Evolutionary conservation across 108 stramenopile genomes (phyloP).

Genomic region (Discostella stelligeroides): DNA sequence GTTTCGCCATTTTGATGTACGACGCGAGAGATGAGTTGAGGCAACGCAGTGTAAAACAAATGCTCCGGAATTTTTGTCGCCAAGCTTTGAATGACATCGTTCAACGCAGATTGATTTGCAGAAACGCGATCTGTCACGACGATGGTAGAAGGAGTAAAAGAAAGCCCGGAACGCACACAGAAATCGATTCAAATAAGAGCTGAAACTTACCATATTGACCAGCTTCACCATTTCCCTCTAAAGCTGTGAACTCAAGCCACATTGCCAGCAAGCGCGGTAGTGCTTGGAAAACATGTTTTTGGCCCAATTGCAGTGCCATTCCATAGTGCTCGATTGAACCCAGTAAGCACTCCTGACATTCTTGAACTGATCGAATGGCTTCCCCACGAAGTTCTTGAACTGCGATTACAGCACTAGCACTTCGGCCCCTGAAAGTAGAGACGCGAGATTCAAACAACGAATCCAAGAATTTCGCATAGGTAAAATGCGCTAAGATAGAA

Average conservation of each 20-base stretch:
- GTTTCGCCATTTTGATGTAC: conserved; percentile 67
- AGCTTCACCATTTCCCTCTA: neutral
- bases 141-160: neutral
- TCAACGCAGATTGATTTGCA: conserved; percentile 61
- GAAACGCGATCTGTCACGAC: conserved; percentile 16
- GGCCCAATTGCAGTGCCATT: conserved; percentile 60
- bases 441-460: conserved; percentile 62
- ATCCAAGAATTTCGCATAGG: conserved; percentile 81
- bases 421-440: conserved; percentile 30
- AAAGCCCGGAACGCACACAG: neutral
- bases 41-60: conserved; percentile 84
- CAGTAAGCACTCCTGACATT: conserved; percentile 72
- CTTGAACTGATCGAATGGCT: conserved; percentile 50
- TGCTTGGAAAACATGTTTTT: conserved; percentile 87
- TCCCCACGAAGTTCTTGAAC: conserved; percentile 57
- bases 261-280: conserved; percentile 86
- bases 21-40: conserved; percentile 82
- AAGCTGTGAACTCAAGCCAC: conserved; percentile 85
- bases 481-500: conserved; percentile 64
- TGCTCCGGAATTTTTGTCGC: conserved; percentile 60
- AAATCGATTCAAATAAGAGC: neutral
- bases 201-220: conserved; percentile 16
- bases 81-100: conserved; percentile 58
- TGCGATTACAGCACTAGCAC: conserved; percentile 45
- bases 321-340: conserved; percentile 76